These are phyloP conservation scores for Neobulgaria alba DNA, from an alignment of 2,329 filamentous ascomycete species.

Conservation along the genomic window DNA sequence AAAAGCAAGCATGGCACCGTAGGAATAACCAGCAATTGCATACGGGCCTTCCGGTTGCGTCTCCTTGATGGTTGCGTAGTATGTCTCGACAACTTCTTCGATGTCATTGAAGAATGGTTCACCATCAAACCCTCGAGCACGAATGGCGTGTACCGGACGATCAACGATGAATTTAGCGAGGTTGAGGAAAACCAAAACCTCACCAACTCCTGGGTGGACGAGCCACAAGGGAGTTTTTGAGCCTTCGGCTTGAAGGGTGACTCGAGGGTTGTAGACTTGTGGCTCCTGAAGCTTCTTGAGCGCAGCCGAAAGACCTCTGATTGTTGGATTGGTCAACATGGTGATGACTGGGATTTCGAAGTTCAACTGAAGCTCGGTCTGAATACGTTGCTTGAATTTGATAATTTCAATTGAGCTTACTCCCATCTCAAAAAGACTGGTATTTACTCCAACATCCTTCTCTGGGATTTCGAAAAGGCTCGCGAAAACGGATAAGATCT, in stretches of 20 bases:
- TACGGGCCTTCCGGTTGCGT: slow-evolving; percentile 42
- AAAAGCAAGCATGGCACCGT: slow-evolving; percentile 42
- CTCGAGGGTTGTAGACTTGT: slow-evolving; percentile 29
- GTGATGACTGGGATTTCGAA: slow-evolving; percentile 31
- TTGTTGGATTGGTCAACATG: slow-evolving; percentile 30
- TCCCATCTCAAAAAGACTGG: slow-evolving; percentile 28
- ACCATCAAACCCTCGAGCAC: slow-evolving; percentile 32
- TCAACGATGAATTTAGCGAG: slow-evolving; percentile 33
- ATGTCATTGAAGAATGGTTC: slow-evolving; percentile 33
- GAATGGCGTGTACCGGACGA: slow-evolving; percentile 38
- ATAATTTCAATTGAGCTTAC: slow-evolving; percentile 22
- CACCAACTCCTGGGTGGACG: slow-evolving; percentile 36
- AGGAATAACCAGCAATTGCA: slow-evolving; percentile 42
- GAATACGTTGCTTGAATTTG: slow-evolving; percentile 10
- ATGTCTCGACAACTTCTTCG: slow-evolving; percentile 33
- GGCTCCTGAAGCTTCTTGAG: slow-evolving; percentile 14
- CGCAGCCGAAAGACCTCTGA: slow-evolving; percentile 23
- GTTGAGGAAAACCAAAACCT: slow-evolving; percentile 34
- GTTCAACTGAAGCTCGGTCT: slow-evolving; percentile 16
- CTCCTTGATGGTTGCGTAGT: slow-evolving; percentile 33
- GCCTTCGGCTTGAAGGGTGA: slow-evolving; percentile 26
- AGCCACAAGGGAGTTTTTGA: slow-evolving; percentile 33
- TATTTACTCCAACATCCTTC: slow-evolving; percentile 14
- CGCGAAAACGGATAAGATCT: slow-evolving; percentile 16
- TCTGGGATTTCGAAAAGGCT: slow-evolving; percentile 10